These are phyloP conservation scores for Abrus precatorius DNA, from an alignment of 306 rosid genomes.

Conservation along the genomic window DNA sequence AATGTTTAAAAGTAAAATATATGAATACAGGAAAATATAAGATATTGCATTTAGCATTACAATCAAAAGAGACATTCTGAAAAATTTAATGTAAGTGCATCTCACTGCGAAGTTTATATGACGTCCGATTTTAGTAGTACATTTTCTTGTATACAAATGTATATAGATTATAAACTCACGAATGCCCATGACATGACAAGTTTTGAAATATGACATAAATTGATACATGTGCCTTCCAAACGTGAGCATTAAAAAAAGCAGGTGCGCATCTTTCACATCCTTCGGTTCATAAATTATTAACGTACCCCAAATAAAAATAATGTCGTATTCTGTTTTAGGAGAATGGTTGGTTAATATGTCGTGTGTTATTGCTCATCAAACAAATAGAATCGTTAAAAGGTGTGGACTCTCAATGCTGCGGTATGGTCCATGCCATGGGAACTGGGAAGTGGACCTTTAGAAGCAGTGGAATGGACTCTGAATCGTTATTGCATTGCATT, in stretches of 20 bases:
- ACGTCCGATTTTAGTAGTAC: no score
- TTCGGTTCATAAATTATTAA: not conserved
- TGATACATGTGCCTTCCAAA: not conserved
- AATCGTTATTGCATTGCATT: constrained; percentile 8
- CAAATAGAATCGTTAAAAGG: no score
- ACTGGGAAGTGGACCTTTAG: no score
- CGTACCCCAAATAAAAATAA: constrained; percentile 16
- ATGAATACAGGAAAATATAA: not conserved
- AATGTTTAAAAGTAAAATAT: not conserved
- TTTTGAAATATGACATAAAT: not conserved
- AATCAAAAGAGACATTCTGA: not conserved
- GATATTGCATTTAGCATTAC: not conserved
- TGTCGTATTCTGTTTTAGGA: constrained; percentile 5
- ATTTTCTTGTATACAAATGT: no score
- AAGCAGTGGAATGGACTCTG: no score
- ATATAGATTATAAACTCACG: not conserved
- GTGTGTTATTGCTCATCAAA: constrained; percentile 1
- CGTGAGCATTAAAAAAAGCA: not conserved
- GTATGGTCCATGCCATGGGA: not conserved
- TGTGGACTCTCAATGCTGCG: not conserved
- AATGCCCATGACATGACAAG: not conserved
- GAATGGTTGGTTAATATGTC: constrained; percentile 6
- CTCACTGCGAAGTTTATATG: not conserved
- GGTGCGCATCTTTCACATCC: not conserved
- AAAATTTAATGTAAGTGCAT: not conserved